phyloP scores from a whole-genome alignment of 176 grass and related monocot species.

The Bolboschoenus planiculmis region DNA sequence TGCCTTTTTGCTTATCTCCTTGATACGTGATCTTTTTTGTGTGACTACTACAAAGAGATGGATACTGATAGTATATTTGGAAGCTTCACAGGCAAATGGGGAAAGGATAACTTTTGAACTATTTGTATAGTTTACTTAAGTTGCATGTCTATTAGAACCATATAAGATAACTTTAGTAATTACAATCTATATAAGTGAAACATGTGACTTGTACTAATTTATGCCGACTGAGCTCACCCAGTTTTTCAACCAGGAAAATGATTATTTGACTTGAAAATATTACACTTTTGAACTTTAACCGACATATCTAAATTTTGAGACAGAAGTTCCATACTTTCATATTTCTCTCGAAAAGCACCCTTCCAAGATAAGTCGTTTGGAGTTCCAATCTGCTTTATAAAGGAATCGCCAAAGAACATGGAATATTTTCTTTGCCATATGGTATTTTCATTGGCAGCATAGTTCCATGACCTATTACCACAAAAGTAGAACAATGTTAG shows the following conservation, averaged over 20 bases:
- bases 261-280: background rate
- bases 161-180: background rate
- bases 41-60: background rate
- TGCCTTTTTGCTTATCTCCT: background rate
- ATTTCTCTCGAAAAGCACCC: slow-evolving; percentile 40
- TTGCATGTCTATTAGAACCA: background rate
- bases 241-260: background rate
- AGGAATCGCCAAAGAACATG: slow-evolving; percentile 37
- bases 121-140: background rate
- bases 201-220: background rate
- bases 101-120: background rate
- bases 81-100: background rate
- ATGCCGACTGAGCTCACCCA: background rate
- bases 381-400: slow-evolving; percentile 2
- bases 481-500: slow-evolving; percentile 5
- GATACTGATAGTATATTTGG: background rate
- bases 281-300: background rate
- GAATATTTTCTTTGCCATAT: slow-evolving; percentile 64
- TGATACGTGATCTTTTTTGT: no score
- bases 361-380: slow-evolving; percentile 40
- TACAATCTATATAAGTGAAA: background rate
- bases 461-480: slow-evolving; percentile 77
- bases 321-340: slow-evolving; percentile 29
- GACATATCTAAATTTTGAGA: background rate
- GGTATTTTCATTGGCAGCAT: slow-evolving; percentile 55